These are phyloP conservation scores for Candida railenensis DNA, from an alignment of 805 yeast species.

Conservation along the genomic window DNA sequence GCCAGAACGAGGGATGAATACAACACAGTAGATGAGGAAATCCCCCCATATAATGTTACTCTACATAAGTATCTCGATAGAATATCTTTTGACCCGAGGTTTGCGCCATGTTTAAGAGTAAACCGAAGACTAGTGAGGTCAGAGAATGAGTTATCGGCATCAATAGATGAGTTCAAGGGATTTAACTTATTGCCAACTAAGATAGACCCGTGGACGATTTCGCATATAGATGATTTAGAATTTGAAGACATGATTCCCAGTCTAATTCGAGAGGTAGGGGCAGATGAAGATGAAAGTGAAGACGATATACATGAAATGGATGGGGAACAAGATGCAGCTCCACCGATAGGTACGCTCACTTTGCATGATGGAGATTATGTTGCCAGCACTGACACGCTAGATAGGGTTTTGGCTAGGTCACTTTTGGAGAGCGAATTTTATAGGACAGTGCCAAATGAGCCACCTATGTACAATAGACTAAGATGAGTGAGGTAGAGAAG, in stretches of 20 bases:
- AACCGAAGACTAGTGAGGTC: slow-evolving; percentile 10
- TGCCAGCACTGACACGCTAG: background rate
- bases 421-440: slow-evolving; percentile 3
- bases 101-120: slow-evolving; percentile 22
- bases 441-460: background rate
- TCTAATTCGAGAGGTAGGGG: slow-evolving; percentile 7
- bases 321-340: background rate
- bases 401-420: slow-evolving; percentile 1
- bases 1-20: slow-evolving; percentile 9
- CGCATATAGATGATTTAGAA: slow-evolving; percentile 23
- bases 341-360: background rate
- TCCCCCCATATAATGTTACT: slow-evolving; percentile 25
- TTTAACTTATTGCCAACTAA: slow-evolving; percentile 20
- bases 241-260: slow-evolving; percentile 24
- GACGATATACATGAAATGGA: background rate
- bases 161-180: slow-evolving; percentile 16
- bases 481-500: background rate
- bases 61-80: slow-evolving; percentile 24
- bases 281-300: background rate
- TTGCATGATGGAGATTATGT: background rate
- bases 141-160: slow-evolving; percentile 3
- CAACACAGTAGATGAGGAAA: slow-evolving; percentile 11
- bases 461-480: slow-evolving; percentile 1
- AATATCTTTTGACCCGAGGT: slow-evolving; percentile 27
- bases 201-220: slow-evolving; percentile 21